Evolutionary conservation across 805 yeast genomes (phyloP).

Genomic region (Starmerella roubikii): DNA sequence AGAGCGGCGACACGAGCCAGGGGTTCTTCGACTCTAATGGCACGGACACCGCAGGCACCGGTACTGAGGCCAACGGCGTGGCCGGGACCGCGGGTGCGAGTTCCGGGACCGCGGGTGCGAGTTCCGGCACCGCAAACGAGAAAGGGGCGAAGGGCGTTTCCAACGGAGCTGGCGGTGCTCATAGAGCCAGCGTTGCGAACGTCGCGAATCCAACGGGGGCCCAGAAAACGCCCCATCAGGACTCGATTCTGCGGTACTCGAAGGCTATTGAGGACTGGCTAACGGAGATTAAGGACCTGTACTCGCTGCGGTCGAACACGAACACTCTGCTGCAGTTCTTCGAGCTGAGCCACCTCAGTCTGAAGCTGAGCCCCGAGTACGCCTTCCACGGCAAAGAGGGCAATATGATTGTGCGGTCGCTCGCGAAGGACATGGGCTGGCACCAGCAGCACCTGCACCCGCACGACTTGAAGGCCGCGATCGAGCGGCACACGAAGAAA

Average conservation of each 20-base stretch:
- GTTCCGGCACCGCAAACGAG: too few relatives aligned
- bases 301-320: constrained; percentile 65
- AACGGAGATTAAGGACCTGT: constrained; percentile 41
- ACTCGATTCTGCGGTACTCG: constrained; percentile 4
- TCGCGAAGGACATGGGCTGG: constrained; percentile 90
- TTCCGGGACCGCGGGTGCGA: too few relatives aligned
- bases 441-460: constrained; percentile 77
- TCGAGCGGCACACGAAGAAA: constrained; percentile 75
- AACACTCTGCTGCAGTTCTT: constrained; percentile 74
- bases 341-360: constrained; percentile 79
- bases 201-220: too few relatives aligned
- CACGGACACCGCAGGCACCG: too few relatives aligned
- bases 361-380: constrained; percentile 67
- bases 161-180: too few relatives aligned
- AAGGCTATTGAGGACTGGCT: constrained; percentile 50
- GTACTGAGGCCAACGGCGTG: too few relatives aligned
- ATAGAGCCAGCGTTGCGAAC: too few relatives aligned
- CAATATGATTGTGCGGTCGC: constrained; percentile 58
- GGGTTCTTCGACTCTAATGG: too few relatives aligned
- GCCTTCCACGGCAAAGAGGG: constrained; percentile 87
- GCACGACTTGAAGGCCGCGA: constrained; percentile 72
- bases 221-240: background rate
- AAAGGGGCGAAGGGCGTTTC: too few relatives aligned
- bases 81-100: too few relatives aligned
- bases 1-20: too few relatives aligned